Evolutionary conservation across 2,329 filamentous ascomycete genomes (phyloP).

Genomic region (Venturia aucupariae): DNA sequence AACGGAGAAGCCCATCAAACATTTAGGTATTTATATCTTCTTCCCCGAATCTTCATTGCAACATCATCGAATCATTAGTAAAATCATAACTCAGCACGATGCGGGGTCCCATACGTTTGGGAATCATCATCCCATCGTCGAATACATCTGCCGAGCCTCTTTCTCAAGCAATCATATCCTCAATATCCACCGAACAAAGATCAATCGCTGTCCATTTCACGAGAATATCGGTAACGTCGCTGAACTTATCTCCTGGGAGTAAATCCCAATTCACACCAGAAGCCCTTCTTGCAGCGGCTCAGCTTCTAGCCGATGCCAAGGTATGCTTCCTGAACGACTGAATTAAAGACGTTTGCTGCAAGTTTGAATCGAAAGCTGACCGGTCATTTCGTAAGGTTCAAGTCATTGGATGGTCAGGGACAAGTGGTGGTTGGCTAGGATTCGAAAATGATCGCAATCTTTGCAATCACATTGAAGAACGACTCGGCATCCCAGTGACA

Average conservation of each 20-base stretch:
- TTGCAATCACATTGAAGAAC: constrained; percentile 30
- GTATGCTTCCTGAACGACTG: not conserved
- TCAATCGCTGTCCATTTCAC: constrained; percentile 34
- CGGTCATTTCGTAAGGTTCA: constrained; percentile 15
- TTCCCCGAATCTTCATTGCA: not conserved
- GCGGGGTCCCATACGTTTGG: constrained; percentile 21
- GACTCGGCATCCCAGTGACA: constrained; percentile 31
- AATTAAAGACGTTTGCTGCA: not conserved
- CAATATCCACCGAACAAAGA: constrained; percentile 19
- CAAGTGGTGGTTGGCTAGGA: constrained; percentile 25
- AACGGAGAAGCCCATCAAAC: not conserved
- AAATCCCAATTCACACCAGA: constrained; percentile 26
- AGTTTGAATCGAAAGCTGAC: not conserved
- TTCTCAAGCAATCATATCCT: constrained; percentile 29
- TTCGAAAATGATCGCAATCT: constrained; percentile 28
- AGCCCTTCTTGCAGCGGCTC: constrained; percentile 22
- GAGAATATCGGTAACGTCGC: constrained; percentile 33
- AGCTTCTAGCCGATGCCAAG: constrained; percentile 24
- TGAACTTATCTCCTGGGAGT: constrained; percentile 26
- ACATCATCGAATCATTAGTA: not conserved
- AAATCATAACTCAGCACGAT: not conserved
- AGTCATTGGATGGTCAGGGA: constrained; percentile 26
- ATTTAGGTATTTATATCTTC: not conserved
- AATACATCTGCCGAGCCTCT: constrained; percentile 38
- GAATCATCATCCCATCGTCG: constrained; percentile 36